Conservation (phyloP, 768 basidiomycete genomes). For the Termitomyces sp. region DNA sequence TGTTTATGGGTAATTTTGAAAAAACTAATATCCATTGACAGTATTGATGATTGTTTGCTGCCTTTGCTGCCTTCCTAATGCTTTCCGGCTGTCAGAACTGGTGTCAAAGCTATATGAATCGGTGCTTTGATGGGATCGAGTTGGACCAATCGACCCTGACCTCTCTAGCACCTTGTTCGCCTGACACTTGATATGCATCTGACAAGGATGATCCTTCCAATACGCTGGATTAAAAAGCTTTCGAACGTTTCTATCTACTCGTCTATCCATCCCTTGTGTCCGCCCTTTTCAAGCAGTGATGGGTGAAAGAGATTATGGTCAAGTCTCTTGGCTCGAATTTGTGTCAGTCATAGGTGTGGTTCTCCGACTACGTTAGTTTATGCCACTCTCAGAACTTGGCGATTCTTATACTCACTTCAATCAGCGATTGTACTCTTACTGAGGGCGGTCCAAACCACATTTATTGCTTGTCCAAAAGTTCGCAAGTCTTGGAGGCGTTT, state of each 20-base stretch:
- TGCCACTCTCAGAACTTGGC: not conserved
- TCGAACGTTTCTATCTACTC: not conserved
- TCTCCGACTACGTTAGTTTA: not conserved
- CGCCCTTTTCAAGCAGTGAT: not conserved
- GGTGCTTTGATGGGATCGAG: too few relatives aligned
- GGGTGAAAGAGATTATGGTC: not conserved
- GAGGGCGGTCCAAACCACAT: constrained; percentile 12
- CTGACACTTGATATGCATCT: too few relatives aligned
- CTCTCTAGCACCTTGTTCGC: too few relatives aligned
- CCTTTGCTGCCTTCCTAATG: too few relatives aligned
- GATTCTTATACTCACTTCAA: not conserved
- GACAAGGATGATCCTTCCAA: not conserved
- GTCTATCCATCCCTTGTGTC: not conserved
- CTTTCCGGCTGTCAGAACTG: too few relatives aligned
- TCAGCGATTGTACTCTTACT: constrained; percentile 18
- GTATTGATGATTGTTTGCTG: too few relatives aligned
- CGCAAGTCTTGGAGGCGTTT: constrained; percentile 22
- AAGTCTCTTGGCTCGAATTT: constrained; percentile 7
- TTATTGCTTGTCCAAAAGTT: constrained; percentile 15
- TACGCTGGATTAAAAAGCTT: not conserved
- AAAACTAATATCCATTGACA: too few relatives aligned
- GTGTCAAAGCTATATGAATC: too few relatives aligned
- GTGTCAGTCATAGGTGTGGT: not conserved
- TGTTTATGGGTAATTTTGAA: too few relatives aligned
- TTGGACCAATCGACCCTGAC: too few relatives aligned